Percentiles rank a stretch among this genome's conserved stretches.
These are phyloP conservation scores for Sporothrix dimorphospora DNA, from an alignment of 2,329 filamentous ascomycete genomes.

Conservation along the genomic window DNA sequence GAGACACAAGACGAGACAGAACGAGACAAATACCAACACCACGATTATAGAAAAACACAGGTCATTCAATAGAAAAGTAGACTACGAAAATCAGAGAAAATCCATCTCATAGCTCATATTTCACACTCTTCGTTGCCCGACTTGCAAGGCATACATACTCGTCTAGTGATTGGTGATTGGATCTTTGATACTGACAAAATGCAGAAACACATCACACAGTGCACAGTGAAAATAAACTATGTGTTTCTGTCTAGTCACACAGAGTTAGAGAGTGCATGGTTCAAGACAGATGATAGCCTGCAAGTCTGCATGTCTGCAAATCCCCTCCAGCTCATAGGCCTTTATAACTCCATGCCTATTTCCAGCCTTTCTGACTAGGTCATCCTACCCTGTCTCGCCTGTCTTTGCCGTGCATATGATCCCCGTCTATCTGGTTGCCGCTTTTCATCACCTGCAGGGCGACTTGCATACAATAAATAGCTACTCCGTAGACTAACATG, in stretches of 20 bases:
- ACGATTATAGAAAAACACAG: background rate
- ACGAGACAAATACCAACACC: background rate
- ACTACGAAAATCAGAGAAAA: background rate
- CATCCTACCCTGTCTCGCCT: constrained; percentile 1
- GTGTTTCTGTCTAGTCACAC: background rate
- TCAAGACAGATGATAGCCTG: background rate
- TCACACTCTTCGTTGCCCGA: background rate
- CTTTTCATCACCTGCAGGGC: background rate
- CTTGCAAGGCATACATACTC: background rate
- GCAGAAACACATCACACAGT: background rate
- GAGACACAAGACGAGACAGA: background rate
- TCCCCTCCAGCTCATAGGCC: background rate
- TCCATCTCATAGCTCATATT: background rate
- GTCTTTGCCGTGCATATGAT: constrained; percentile 2
- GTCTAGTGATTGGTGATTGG: background rate
- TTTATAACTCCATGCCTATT: background rate
- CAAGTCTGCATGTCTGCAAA: constrained; percentile 3
- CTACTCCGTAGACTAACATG: background rate
- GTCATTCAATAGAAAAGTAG: background rate
- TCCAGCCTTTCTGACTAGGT: background rate
- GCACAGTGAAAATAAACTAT: background rate
- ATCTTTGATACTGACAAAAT: background rate
- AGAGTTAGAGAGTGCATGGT: background rate
- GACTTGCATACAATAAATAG: background rate
- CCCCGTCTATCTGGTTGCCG: too few species aligned